Evolutionary conservation across 371 early-diverging fungal species (phyloP).

Genomic region (Chytridium lagenaria): DNA sequence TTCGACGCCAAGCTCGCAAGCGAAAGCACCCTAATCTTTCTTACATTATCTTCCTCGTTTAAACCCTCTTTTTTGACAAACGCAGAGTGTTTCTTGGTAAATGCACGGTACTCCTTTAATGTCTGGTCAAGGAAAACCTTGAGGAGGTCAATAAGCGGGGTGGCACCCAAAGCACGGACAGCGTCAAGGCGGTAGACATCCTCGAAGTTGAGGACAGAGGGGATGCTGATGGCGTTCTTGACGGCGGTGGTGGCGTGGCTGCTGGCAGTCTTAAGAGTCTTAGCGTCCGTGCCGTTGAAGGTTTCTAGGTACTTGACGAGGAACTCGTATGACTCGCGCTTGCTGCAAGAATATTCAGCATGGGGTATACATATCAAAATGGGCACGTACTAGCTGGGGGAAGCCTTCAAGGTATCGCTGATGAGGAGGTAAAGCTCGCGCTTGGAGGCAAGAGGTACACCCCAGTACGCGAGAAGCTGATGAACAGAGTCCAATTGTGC

Average conservation of each 20-base stretch:
- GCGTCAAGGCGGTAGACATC: conserved; percentile 73
- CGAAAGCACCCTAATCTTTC: conserved; percentile 87
- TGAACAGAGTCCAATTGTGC: conserved; percentile 70
- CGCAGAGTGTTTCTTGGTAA: conserved; percentile 58
- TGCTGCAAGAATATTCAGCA: neutral
- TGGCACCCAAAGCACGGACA: conserved; percentile 72
- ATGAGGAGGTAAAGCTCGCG: conserved; percentile 68
- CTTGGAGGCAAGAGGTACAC: conserved; percentile 62
- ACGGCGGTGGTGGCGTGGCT: conserved; percentile 63
- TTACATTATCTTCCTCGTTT: conserved; percentile 62
- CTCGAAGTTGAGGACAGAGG: conserved; percentile 82
- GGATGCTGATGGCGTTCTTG: conserved; percentile 70
- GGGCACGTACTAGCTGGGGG: conserved; percentile 66
- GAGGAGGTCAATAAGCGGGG: conserved; percentile 68
- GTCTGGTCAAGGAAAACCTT: conserved; percentile 77
- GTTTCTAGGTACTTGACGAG: conserved; percentile 70
- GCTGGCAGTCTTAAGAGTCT: conserved; percentile 50
- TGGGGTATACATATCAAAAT: conserved; percentile 11
- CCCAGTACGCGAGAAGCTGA: conserved; percentile 74
- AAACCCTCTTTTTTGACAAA: conserved; percentile 60
- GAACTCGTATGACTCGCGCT: conserved; percentile 59
- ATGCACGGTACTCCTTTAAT: conserved; percentile 70
- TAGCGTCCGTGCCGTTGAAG: conserved; percentile 51
- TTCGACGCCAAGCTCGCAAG: conserved; percentile 82
- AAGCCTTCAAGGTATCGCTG: conserved; percentile 67